A percentile compares a stretch with the other conserved stretches of the same genome.
phyloP scores from a whole-genome alignment of 1,284 basidiomycete genomes.

The Rhodotorula mucilaginosa region DNA sequence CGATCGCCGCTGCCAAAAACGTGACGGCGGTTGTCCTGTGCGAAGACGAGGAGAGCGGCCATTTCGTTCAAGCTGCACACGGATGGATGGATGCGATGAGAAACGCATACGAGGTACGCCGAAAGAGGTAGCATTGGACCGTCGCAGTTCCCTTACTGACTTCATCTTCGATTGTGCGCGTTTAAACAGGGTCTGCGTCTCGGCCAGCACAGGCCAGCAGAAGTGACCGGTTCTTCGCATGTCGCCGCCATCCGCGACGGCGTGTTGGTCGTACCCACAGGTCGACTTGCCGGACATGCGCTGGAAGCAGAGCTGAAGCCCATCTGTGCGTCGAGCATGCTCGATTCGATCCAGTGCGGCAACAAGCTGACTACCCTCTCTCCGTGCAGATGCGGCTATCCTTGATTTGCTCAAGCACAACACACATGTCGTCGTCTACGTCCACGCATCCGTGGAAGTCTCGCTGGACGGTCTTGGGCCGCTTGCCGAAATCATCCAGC shows the following conservation, averaged over 20 bases:
- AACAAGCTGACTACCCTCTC: neutral
- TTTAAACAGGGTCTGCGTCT: constrained; percentile 29
- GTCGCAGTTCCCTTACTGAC: constrained; percentile 38
- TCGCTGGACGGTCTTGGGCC: constrained; percentile 54
- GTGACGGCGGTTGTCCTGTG: constrained; percentile 65
- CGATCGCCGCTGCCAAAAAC: constrained; percentile 67
- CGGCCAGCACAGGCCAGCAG: constrained; percentile 32
- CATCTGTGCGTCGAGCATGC: constrained; percentile 21
- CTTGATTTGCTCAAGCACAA: constrained; percentile 16
- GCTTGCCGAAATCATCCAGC: constrained; percentile 54
- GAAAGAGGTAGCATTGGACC: neutral
- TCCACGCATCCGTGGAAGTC: constrained; percentile 53
- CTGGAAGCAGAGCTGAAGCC: constrained; percentile 24
- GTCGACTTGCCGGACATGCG: constrained; percentile 5
- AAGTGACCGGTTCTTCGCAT: neutral
- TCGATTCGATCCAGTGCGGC: too few relatives aligned
- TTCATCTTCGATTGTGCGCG: neutral
- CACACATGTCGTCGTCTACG: constrained; percentile 58
- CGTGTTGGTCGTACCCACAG: constrained; percentile 15
- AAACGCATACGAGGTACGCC: constrained; percentile 58
- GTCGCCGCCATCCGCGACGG: constrained; percentile 23
- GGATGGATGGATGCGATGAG: constrained; percentile 61
- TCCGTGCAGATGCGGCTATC: constrained; percentile 9
- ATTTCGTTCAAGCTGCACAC: constrained; percentile 51
- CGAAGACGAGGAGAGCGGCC: constrained; percentile 54